Conservation (phyloP, 1,139 yeast genomes). For the Zygotorulaspora mrakii region DNA sequence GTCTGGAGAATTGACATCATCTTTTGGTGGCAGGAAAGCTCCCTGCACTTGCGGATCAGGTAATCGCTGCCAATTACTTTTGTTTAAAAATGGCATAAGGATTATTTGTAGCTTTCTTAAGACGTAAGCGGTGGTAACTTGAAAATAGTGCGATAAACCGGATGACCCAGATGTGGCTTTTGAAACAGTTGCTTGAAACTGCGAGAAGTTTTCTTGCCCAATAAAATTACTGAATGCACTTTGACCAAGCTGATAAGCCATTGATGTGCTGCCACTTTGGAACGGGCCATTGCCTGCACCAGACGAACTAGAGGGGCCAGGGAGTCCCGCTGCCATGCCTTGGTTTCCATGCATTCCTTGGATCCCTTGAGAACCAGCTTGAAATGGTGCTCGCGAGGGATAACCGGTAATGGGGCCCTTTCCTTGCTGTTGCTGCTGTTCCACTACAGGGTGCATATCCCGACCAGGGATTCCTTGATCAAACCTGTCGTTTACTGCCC, state of each 20-base stretch:
- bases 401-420: constrained; percentile 3
- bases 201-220: constrained; percentile 34
- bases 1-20: constrained; percentile 91
- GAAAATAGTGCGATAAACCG: constrained; percentile 61
- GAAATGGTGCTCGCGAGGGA: constrained; percentile 1
- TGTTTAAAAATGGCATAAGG: constrained; percentile 81
- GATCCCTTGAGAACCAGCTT: constrained; percentile 1
- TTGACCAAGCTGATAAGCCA: constrained; percentile 88
- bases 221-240: constrained; percentile 56
- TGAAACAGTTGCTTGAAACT: constrained; percentile 34
- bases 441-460: constrained; percentile 14
- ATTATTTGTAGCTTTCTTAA: constrained; percentile 67
- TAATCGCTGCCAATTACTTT: constrained; percentile 63
- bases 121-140: constrained; percentile 87
- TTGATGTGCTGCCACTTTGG: constrained; percentile 74
- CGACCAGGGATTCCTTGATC: constrained; percentile 11
- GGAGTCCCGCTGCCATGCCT: too few species aligned
- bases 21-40: constrained; percentile 33
- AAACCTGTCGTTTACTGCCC: constrained; percentile 22
- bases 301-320: not conserved
- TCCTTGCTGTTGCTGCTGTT: constrained; percentile 30
- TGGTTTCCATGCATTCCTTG: too few species aligned
- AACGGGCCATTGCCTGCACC: constrained; percentile 4
- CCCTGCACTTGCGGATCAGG: constrained; percentile 41
- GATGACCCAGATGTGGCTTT: constrained; percentile 31